phyloP scores from a whole-genome alignment of 305 asterid genomes.

The Solanum hybrid region DNA sequence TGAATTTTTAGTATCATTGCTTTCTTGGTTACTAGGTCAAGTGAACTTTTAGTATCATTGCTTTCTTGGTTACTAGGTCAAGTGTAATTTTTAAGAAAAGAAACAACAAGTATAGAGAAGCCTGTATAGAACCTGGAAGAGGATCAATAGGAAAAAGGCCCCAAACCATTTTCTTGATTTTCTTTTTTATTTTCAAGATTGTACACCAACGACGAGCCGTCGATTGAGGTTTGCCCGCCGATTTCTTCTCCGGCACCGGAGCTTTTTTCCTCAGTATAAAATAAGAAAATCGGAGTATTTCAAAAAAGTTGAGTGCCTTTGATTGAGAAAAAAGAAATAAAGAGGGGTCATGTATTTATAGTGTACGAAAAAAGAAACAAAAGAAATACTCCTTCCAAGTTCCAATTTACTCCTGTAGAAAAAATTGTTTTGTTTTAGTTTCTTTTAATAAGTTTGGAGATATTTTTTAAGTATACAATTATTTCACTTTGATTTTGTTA shows the following conservation, averaged over 20 bases:
- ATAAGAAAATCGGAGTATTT: not conserved
- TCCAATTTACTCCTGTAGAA: not conserved
- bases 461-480: too few relatives aligned
- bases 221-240: not conserved
- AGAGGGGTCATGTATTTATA: not conserved
- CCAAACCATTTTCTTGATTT: slow-evolving; percentile 64
- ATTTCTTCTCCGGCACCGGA: not conserved
- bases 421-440: too few relatives aligned
- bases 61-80: too few relatives aligned
- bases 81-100: not conserved
- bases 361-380: not conserved
- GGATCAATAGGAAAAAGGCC: slow-evolving; percentile 78
- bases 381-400: not conserved
- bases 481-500: too few relatives aligned
- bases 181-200: not conserved
- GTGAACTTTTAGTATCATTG: not conserved
- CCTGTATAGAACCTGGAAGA: slow-evolving; percentile 43
- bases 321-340: not conserved
- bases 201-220: not conserved
- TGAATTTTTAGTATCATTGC: not conserved
- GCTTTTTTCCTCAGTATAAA: not conserved
- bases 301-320: not conserved
- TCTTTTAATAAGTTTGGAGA: too few relatives aligned
- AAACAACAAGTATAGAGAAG: not conserved
- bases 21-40: not conserved